phyloP scores from a whole-genome alignment of 176 grass and related monocot genomes.

The Oryza officinalis region DNA sequence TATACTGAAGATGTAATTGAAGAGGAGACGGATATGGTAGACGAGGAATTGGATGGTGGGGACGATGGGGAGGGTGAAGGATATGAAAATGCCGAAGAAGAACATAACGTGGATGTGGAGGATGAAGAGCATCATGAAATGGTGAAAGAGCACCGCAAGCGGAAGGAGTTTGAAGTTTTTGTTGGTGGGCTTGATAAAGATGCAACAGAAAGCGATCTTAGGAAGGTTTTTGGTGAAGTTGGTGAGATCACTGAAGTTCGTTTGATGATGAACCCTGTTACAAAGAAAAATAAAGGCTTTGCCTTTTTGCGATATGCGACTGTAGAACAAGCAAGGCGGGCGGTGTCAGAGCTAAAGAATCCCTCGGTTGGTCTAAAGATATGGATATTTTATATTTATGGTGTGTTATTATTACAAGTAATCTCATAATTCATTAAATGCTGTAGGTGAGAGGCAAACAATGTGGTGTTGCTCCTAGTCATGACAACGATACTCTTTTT shows the following conservation, averaged over 20 bases:
- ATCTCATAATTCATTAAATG: slow-evolving; percentile 30
- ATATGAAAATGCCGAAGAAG: slow-evolving; percentile 59
- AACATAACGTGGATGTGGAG: slow-evolving; percentile 57
- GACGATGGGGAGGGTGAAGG: slow-evolving; percentile 68
- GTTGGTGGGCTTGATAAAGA: slow-evolving; percentile 89
- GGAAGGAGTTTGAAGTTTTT: slow-evolving; percentile 96
- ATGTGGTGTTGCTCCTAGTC: slow-evolving; percentile 92
- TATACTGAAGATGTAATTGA: slow-evolving; percentile 74
- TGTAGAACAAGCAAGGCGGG: slow-evolving; percentile 82
- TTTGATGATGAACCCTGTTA: slow-evolving; percentile 80
- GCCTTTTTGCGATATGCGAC: slow-evolving; percentile 89
- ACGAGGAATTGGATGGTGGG: slow-evolving; percentile 64
- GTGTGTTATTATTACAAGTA: background rate
- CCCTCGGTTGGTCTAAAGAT: slow-evolving; percentile 61
- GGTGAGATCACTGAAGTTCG: slow-evolving; percentile 87
- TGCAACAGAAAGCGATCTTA: slow-evolving; percentile 82
- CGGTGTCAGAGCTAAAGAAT: slow-evolving; percentile 71
- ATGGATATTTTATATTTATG: slow-evolving; percentile 6
- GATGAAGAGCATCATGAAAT: slow-evolving; percentile 71
- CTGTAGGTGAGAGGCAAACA: slow-evolving; percentile 80
- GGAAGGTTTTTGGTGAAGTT: slow-evolving; percentile 80
- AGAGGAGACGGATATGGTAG: slow-evolving; percentile 62
- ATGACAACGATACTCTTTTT: slow-evolving; percentile 92
- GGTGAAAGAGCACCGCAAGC: slow-evolving; percentile 68
- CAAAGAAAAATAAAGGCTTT: slow-evolving; percentile 98